Base-by-base conservation (phyloP, 2,329 filamentous ascomycete species). In the Aspergillus texensis region DNA sequence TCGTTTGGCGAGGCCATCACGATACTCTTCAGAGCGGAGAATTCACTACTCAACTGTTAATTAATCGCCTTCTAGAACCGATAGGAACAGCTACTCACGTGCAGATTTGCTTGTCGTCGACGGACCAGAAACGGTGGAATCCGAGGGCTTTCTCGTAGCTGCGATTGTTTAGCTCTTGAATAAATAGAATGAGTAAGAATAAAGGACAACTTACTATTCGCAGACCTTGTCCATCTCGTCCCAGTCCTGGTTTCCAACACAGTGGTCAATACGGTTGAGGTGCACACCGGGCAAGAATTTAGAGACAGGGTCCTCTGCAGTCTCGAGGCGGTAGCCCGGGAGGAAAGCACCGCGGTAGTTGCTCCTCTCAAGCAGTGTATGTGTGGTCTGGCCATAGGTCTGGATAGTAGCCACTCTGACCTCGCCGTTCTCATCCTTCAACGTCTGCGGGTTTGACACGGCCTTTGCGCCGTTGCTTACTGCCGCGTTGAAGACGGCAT, bases 91-190 rank as follows among this genome's bases (percentile, higher is more conserved):
- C 21, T 4, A 16, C 78, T 63, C 72, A 80, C 78, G 78, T 97
- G 85, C 89, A 92, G 80, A 97, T 96, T 76, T 96, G 88, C 70
- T 88, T 91, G 83, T 97, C 94, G 78, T 97, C 94, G 63, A 97
- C 94, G 60, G 89, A 93, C 94, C 94, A 97, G 89, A 97, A 97
- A 69, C 94, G 92, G 83, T 97, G 93, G 86, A 97, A 97, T 60
- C 90, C 91, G 32, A 97, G 90, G 66, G 90, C 91, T 67, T 89
- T 87, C 82, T 97, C 94, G 82, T 97, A 98, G 79, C 91, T 85
- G 45, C 2, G 53, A 52, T 68, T 30, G 9, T 24, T 43, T 48
- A 62, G 56, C 32, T 46, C 32, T 39, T 36, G n/a, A 39, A 19
- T 19, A n/a, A 1, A 39, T 24, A 30, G 14, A 1, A 5, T n/a